A percentile compares a stretch with the other conserved stretches of the same genome.
Evolutionary conservation across 2,329 filamentous ascomycete genomes (phyloP).

Genomic region (Cercospora sesami): DNA sequence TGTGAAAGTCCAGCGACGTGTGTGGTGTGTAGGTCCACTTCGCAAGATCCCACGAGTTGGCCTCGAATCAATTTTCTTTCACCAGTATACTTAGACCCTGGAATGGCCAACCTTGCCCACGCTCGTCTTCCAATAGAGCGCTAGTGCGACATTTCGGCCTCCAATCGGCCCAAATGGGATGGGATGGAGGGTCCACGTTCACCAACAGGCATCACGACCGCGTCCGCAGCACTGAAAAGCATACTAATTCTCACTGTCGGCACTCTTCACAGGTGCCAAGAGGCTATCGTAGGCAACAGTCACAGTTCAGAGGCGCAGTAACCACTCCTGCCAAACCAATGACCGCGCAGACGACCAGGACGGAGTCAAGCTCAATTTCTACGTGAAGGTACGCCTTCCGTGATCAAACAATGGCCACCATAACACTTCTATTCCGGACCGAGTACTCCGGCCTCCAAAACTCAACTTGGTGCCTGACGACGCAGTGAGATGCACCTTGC

Average conservation of each 20-base stretch:
- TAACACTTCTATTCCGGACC: background rate
- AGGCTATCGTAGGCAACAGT: constrained; percentile 1
- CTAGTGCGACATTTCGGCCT: constrained; percentile 14
- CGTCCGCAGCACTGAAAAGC: background rate
- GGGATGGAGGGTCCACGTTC: constrained; percentile 13
- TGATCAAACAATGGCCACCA: background rate
- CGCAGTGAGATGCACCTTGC: background rate
- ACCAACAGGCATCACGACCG: constrained; percentile 8
- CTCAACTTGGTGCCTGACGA: background rate
- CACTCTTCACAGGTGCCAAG: background rate
- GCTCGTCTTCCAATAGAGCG: constrained; percentile 16
- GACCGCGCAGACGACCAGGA: background rate
- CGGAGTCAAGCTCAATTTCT: background rate
- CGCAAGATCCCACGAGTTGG: background rate
- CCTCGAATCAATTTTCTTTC: background rate
- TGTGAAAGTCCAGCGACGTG: background rate
- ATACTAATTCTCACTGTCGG: background rate
- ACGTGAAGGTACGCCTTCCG: background rate
- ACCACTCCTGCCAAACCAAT: background rate
- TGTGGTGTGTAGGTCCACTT: background rate
- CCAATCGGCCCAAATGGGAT: constrained; percentile 23
- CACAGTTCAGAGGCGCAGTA: background rate
- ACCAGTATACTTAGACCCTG: background rate
- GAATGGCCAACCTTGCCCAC: constrained; percentile 6
- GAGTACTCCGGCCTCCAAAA: background rate